A percentile compares a stretch with the other conserved stretches of the same genome.
Conservation (phyloP, 2,329 filamentous ascomycete genomes). For the Huntiella bhutanensis region DNA sequence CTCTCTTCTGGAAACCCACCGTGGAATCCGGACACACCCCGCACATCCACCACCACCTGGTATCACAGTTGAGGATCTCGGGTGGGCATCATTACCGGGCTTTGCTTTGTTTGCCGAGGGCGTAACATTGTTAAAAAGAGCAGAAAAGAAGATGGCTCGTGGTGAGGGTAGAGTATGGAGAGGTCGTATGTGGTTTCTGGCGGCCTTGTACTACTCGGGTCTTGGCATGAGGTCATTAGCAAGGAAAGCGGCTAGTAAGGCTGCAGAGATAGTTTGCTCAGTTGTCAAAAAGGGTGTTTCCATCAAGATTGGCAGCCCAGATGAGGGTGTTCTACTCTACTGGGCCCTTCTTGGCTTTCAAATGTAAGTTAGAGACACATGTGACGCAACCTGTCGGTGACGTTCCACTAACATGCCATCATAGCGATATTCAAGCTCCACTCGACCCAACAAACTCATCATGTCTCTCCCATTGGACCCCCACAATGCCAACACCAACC, state of each 20-base stretch:
- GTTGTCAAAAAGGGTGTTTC: not conserved
- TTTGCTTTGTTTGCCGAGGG: slow-evolving; percentile 4
- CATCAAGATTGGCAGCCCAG: not conserved
- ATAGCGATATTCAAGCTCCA: not conserved
- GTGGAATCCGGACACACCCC: not conserved
- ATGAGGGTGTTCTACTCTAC: slow-evolving; percentile 3
- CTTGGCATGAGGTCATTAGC: slow-evolving; percentile 1
- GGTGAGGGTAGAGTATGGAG: not conserved
- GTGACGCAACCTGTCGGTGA: no score
- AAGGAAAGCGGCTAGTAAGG: not conserved
- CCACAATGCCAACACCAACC: not conserved
- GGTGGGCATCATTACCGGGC: slow-evolving; percentile 3
- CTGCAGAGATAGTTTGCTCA: not conserved
- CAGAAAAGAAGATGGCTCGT: slow-evolving; percentile 1
- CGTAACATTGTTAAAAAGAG: not conserved
- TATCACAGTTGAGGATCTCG: not conserved
- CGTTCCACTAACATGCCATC: not conserved
- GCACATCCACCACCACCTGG: no score
- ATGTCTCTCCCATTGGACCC: not conserved
- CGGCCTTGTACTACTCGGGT: slow-evolving; percentile 2
- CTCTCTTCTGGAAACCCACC: slow-evolving; percentile 5
- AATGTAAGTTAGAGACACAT: slow-evolving; percentile 2
- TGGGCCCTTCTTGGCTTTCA: slow-evolving; percentile 6
- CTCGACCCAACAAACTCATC: not conserved
- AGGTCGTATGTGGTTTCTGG: slow-evolving; percentile 6